A percentile compares a stretch with the other conserved stretches of the same genome.
phyloP scores from a whole-genome alignment of 306 rosid genomes.

The Carpinus fangiana region DNA sequence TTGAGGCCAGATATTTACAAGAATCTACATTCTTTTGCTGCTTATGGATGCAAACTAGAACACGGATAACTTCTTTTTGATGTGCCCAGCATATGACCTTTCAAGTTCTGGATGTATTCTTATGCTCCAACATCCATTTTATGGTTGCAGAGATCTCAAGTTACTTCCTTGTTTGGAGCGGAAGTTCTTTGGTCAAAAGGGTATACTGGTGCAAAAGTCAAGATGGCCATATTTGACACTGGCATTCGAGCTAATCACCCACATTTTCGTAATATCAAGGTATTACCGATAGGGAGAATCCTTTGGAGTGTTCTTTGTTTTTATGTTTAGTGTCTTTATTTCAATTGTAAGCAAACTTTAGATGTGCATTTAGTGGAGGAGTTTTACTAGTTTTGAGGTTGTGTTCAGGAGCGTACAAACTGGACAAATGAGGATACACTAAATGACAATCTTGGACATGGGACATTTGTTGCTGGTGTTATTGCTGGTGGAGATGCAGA shows the following conservation, averaged over 20 bases:
- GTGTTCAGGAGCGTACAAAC: constrained; percentile 88
- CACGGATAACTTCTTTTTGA: too few species aligned
- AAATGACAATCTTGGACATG: constrained; percentile 97
- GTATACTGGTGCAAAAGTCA: constrained; percentile 81
- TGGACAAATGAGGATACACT: constrained; percentile 95
- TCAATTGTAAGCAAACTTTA: background rate
- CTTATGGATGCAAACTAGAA: too few species aligned
- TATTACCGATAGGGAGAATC: constrained; percentile 28
- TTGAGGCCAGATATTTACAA: background rate
- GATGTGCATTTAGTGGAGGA: background rate
- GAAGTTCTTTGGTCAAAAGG: constrained; percentile 82
- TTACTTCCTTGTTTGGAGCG: constrained; percentile 90
- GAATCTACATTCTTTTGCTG: background rate
- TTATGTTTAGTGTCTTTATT: background rate
- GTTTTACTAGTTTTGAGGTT: constrained; percentile 21
- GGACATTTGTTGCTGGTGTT: constrained; percentile 98
- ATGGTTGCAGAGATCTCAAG: constrained; percentile 74
- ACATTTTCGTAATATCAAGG: constrained; percentile 92
- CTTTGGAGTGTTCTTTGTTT: background rate
- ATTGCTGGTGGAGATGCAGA: constrained; percentile 83
- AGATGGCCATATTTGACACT: constrained; percentile 97
- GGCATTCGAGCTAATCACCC: constrained; percentile 95
- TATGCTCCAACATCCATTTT: constrained; percentile 24
- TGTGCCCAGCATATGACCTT: background rate
- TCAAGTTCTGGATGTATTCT: background rate